Base-by-base conservation (phyloP, 768 basidiomycete genomes). In the Suillus plorans region DNA sequence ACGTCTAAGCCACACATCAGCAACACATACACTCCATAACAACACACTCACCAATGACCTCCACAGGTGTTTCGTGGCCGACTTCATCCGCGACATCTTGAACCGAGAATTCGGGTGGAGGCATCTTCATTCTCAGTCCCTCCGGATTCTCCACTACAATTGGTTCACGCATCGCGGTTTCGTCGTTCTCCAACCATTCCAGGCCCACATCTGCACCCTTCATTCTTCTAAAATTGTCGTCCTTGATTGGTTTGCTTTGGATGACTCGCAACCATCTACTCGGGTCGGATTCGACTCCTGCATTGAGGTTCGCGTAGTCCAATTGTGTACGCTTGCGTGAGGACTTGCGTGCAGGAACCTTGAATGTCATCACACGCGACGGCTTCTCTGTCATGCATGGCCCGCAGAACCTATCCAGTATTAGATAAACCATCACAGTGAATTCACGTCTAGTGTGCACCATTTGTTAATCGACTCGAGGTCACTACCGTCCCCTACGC, bases 111-210 rank as follows among this genome's bases (percentile, higher is more conserved):
- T 85, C 81, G 10, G 76, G 68, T 2, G 82, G 76, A 2, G 96
- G 96, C 89, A 98, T 92, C 73, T 87, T 89, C 89, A 98, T 94
- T 12, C 95, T 96, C 52, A 98, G 79, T 7, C 92, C 90, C 16
- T 92, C 90, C 3, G 90, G 86, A 8, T 80, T 76, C 74, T 90
- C 88, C 59, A 98, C 85, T 36, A 98, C 79, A 66, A 97, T 84
- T 1, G 95, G 95, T 68, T 95, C 94, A 56, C 76, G 85, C 87
- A 94, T 85, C 5, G 94, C 93, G 61, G 76, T 80, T 34, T 87
- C 83, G 69, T 94, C 90, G 18, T 75, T 82, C 66, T 89, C 86
- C 31, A 95, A 70, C 95, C 94, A 96, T 61, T 89, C 84, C 49
- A 87, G 67, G 9, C 83, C 83, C n/a, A 95, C 81, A 13, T 90